Evolutionary conservation across 2,329 filamentous ascomycete species (phyloP), one percentile per base, ranked within the genome.

Genomic region (Ophiocordyceps camponoti-saundersi): DNA sequence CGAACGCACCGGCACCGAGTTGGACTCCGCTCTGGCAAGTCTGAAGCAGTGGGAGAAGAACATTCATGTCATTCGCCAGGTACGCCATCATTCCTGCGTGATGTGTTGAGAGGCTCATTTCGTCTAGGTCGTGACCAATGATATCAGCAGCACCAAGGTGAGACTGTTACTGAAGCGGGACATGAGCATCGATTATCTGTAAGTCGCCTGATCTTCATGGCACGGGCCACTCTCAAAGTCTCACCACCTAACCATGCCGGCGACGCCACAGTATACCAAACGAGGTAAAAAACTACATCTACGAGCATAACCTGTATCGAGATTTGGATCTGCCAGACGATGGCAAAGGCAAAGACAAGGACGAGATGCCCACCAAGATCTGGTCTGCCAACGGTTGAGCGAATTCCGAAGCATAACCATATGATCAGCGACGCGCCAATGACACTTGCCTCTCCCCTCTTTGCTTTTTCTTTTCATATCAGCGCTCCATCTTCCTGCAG

Each of bases 1-100:
- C n/a, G 85, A 95, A 70, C 79, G 90, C 50, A 81, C 80, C 40
- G 89, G 88, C 42, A 94, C 87, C 21, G 86, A 94, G 57, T 83
- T 93, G 45, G 85, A 94, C 51, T 85, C 93, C 58, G 88, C 89
- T 2, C 71, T 95, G 43, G 80, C 82, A n/a, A 82, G 78, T 42
- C 69, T 95, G 44, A 81, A 87, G 59, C 76, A 79, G 50, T 95
- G 83, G 77, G 81, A 86, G 57, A 78, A 88, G 55, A 92, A 94
- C 55, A 80, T 95, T 50, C 81, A 86, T 58, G 83, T 94, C 47
- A 90, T 95, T 52, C 83, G 85, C 48, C 61, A 64, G 55, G 61
- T 60, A 51, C 8, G 34, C 16, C 26, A 10, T 3, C 15, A n/a
- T 18, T 18, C 16, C 34, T n/a, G 6, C 4, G 8, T 18, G 10